A percentile compares a stretch with the other conserved stretches of the same genome.
These are phyloP conservation scores for Vitis vinifera DNA, from an alignment of 164 flowering plant genomes.

Conservation along the genomic window ASM3070453v1 NC_081812.1:10984001-10984500, in stretches of 20 bases:
- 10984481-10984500: slow-evolving; percentile 56
- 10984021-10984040: slow-evolving; percentile 71
- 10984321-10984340: slow-evolving; percentile 58
- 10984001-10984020: slow-evolving; percentile 89
- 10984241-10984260: slow-evolving; percentile 75
- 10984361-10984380: slow-evolving; percentile 67
- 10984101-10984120: slow-evolving; percentile 55
- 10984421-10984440: slow-evolving; percentile 58
- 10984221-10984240: slow-evolving; percentile 81
- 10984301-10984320: slow-evolving; percentile 84
- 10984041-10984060: slow-evolving; percentile 50
- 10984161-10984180: not conserved
- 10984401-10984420: slow-evolving; percentile 59
- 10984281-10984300: slow-evolving; percentile 67
- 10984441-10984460: slow-evolving; percentile 90
- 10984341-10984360: slow-evolving; percentile 67
- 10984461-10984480: slow-evolving; percentile 83
- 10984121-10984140: slow-evolving; percentile 78
- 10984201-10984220: slow-evolving; percentile 58
- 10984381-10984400: slow-evolving; percentile 90
- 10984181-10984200: not conserved
- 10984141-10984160: slow-evolving; percentile 12
- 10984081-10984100: slow-evolving; percentile 84
- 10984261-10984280: slow-evolving; percentile 68
- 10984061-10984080: slow-evolving; percentile 72